Evolutionary conservation across 306 rosid genomes (phyloP).

Genomic region (Prinsepia uniflora): DNA sequence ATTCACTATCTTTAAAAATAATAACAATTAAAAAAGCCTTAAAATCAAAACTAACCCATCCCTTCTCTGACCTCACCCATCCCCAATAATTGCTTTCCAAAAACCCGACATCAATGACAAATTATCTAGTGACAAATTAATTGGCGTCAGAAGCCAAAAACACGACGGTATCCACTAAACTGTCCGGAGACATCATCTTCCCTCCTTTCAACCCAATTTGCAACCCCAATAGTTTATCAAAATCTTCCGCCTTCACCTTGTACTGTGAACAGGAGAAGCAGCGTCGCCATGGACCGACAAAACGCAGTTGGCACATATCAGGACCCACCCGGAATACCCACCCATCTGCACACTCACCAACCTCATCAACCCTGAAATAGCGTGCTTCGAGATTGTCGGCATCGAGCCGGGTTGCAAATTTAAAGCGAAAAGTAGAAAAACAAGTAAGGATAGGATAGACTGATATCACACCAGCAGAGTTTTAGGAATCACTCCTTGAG

Average conservation of each 20-base stretch:
- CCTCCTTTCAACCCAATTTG: constrained; percentile 8
- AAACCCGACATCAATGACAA: constrained; percentile 14
- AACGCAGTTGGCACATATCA: constrained; percentile 32
- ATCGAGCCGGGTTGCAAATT: no score
- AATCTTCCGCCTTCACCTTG: not conserved
- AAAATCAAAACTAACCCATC: no score
- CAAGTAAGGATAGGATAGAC: no score
- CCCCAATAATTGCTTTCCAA: no score
- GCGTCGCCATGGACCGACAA: constrained; percentile 30
- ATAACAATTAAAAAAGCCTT: no score
- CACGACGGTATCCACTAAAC: constrained; percentile 26
- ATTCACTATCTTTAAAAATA: no score
- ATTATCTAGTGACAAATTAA: constrained; percentile 19
- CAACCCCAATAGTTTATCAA: not conserved
- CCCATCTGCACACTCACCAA: no score
- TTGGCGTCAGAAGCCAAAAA: constrained; percentile 23
- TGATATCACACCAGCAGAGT: no score
- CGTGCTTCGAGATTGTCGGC: constrained; percentile 27
- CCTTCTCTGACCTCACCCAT: no score
- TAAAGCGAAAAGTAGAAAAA: no score
- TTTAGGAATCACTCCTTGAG: no score
- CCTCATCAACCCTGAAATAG: constrained; percentile 30
- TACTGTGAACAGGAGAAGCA: not conserved
- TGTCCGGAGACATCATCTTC: not conserved
- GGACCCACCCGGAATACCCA: constrained; percentile 22